A percentile compares a stretch with the other conserved stretches of the same genome.
phyloP scores from a whole-genome alignment of 768 basidiomycete species.

The Termitomyces sp. region DNA sequence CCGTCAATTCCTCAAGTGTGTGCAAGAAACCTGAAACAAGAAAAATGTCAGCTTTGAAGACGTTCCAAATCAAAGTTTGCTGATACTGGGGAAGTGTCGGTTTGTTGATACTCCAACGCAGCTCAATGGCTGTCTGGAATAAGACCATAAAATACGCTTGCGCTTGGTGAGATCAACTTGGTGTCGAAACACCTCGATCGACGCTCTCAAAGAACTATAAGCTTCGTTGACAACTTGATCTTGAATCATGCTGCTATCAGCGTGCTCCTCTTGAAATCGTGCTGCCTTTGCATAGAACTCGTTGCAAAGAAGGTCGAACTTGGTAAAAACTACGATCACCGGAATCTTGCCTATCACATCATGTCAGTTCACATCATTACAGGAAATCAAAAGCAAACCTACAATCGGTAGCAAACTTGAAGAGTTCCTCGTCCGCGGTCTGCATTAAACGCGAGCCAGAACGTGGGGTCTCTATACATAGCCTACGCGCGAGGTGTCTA shows the following conservation, averaged over 20 bases:
- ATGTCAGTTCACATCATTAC: not conserved
- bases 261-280: not conserved
- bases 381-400: not conserved
- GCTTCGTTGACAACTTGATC: not conserved
- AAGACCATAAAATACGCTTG: not conserved
- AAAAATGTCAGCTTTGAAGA: not conserved
- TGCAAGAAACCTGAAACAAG: not conserved
- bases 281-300: not conserved
- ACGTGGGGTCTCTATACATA: slow-evolving; percentile 2
- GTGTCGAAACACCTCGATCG: not conserved
- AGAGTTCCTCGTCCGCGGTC: not conserved
- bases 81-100: not conserved
- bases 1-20: not conserved
- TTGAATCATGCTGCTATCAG: not conserved
- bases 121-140: not conserved
- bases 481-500: not conserved
- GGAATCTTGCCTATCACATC: not conserved
- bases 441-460: slow-evolving; percentile 3
- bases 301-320: slow-evolving; percentile 1
- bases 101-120: slow-evolving; percentile 3
- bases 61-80: not conserved
- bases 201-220: not conserved
- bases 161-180: not conserved
- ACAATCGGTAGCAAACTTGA: not conserved
- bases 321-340: slow-evolving; percentile 3